These are phyloP conservation scores for Selaginella moellendorffii DNA, from an alignment of 75 land plant species.

Conservation along the genomic window DNA sequence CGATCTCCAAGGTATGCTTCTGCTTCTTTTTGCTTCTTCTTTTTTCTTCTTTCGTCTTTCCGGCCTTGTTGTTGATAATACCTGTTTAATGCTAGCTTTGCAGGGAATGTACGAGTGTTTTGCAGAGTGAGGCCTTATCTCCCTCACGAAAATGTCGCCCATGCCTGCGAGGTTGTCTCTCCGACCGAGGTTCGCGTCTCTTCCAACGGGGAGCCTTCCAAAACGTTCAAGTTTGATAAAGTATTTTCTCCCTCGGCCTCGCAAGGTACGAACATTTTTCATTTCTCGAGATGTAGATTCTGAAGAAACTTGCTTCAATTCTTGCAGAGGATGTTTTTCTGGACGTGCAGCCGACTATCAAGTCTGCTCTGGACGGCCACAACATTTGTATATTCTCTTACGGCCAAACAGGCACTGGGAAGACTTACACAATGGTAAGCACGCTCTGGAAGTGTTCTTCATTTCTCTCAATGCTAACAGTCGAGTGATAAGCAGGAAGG, in stretches of 20 bases:
- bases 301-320: background rate
- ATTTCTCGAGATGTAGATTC: background rate
- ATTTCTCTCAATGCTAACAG: conserved; percentile 1
- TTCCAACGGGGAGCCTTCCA: conserved; percentile 27
- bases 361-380: conserved; percentile 65
- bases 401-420: conserved; percentile 85
- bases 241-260: conserved; percentile 48
- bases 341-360: conserved; percentile 65
- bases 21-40: too few species aligned
- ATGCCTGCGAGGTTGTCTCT: conserved; percentile 21
- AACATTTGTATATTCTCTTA: conserved; percentile 76
- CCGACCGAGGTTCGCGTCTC: conserved; percentile 16
- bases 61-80: background rate
- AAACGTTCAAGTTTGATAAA: conserved; percentile 45
- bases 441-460: conserved; percentile 11
- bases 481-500: conserved; percentile 64
- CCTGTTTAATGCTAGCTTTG: conserved; percentile 5
- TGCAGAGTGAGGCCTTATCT: conserved; percentile 63
- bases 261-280: conserved; percentile 36
- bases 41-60: too few species aligned
- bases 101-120: conserved; percentile 77
- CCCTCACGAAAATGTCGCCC: background rate
- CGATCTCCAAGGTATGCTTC: conserved; percentile 18
- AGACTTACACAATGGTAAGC: conserved; percentile 74
- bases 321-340: conserved; percentile 59